Evolutionary conservation across 148 eudicot species (phyloP).

Genomic region (Camellia granthamiana): DNA sequence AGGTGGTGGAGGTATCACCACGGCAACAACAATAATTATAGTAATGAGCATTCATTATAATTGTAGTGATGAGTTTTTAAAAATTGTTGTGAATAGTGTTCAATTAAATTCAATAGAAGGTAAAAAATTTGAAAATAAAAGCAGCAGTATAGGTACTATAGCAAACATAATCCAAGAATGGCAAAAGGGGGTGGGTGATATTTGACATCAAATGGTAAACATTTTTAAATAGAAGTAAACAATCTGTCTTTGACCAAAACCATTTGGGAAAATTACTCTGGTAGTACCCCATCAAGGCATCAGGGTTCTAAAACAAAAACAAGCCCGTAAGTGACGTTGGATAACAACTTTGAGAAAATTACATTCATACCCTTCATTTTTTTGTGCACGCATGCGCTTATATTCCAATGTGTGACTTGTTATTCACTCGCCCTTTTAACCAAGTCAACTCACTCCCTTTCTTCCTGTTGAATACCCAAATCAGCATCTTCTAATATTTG

Average conservation of each 20-base stretch:
- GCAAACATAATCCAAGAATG: background rate
- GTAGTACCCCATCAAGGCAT: background rate
- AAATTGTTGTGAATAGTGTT: background rate
- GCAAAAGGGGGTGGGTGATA: too few species aligned
- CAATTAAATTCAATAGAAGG: background rate
- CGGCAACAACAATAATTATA: too few species aligned
- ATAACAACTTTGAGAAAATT: background rate
- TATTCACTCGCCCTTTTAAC: background rate
- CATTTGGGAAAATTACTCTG: background rate
- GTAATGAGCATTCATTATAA: too few species aligned
- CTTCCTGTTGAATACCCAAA: background rate
- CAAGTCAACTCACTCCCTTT: background rate
- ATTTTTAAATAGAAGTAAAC: background rate
- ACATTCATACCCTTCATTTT: background rate
- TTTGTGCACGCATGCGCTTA: too few species aligned
- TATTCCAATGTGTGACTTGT: background rate
- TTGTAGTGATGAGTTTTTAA: too few species aligned
- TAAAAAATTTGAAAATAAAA: background rate
- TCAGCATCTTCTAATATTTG: background rate
- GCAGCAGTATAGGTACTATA: background rate
- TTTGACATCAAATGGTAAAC: background rate
- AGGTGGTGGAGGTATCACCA: background rate
- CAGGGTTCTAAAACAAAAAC: too few species aligned
- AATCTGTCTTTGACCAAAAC: background rate
- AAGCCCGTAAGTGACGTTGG: too few species aligned